These are phyloP conservation scores for Sclerotinia spermophila DNA, from an alignment of 2,329 filamentous ascomycete genomes.

Conservation along the genomic window DNA sequence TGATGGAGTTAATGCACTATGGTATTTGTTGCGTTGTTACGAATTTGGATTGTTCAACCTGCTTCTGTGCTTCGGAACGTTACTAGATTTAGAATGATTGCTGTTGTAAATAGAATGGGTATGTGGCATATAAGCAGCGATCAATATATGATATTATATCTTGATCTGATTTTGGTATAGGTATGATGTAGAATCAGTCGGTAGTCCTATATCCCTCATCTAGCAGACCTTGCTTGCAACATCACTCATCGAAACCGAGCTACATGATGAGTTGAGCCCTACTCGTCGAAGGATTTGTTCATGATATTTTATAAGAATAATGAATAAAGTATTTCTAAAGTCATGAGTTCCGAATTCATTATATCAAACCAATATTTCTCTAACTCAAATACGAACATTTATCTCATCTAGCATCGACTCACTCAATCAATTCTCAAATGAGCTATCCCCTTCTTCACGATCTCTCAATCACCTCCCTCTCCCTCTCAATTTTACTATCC, in stretches of 20 bases:
- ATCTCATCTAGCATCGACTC: neutral
- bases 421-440: neutral
- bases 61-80: too few species aligned
- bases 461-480: slow-evolving; percentile 12
- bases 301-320: neutral
- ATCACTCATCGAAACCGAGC: neutral
- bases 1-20: too few species aligned
- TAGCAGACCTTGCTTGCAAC: too few species aligned
- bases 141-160: too few species aligned
- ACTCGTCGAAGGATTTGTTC: neutral
- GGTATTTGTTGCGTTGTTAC: too few species aligned
- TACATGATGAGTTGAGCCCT: neutral
- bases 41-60: too few species aligned
- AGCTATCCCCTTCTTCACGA: neutral
- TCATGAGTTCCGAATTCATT: neutral
- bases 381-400: neutral
- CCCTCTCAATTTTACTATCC: slow-evolving; percentile 31
- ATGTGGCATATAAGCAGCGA: too few species aligned
- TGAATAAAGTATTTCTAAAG: neutral
- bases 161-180: too few species aligned
- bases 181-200: too few species aligned
- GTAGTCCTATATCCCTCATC: too few species aligned
- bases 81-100: too few species aligned
- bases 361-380: neutral
- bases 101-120: too few species aligned